A percentile compares a stretch with the other conserved stretches of the same genome.
Conservation (phyloP, 2,329 filamentous ascomycete species). For the Sphaerulina musiva region DNA sequence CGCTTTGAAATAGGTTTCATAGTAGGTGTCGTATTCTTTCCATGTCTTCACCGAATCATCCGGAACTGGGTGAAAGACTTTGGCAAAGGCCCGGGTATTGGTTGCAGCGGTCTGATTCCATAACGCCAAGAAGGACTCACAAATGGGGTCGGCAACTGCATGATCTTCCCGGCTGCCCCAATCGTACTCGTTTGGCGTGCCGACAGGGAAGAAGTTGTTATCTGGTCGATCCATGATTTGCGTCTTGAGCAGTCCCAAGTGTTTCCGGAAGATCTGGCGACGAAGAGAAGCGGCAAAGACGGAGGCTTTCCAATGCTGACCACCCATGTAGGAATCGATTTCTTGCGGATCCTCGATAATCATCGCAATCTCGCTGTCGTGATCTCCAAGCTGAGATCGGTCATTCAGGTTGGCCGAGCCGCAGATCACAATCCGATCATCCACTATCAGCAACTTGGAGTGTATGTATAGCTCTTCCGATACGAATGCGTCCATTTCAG, state of each 20-base stretch:
- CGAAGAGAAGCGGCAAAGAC: constrained; percentile 74
- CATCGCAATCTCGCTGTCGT: constrained; percentile 86
- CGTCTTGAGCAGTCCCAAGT: constrained; percentile 72
- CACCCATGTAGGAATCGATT: constrained; percentile 67
- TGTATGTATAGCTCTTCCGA: constrained; percentile 59
- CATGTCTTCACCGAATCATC: constrained; percentile 62
- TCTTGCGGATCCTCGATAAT: constrained; percentile 71
- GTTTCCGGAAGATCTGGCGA: constrained; percentile 82
- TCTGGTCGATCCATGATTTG: constrained; percentile 60
- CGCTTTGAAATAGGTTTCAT: constrained; percentile 55
- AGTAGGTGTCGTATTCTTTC: constrained; percentile 68
- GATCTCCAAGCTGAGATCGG: constrained; percentile 70
- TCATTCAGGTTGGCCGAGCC: constrained; percentile 68
- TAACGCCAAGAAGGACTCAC: constrained; percentile 58
- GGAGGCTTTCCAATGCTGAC: constrained; percentile 62
- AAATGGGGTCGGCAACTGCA: constrained; percentile 67
- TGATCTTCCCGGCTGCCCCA: constrained; percentile 43
- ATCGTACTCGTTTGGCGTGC: constrained; percentile 49
- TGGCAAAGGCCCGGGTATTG: constrained; percentile 75
- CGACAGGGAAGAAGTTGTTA: constrained; percentile 53
- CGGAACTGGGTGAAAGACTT: constrained; percentile 74
- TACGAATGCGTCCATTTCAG: constrained; percentile 57
- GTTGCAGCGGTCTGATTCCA: constrained; percentile 67
- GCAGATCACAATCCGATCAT: constrained; percentile 75
- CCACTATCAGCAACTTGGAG: constrained; percentile 70